Percentiles rank a stretch among this genome's conserved stretches.
Conservation (phyloP, 805 yeast genomes). For the Nakazawaea wickerhamii region DNA sequence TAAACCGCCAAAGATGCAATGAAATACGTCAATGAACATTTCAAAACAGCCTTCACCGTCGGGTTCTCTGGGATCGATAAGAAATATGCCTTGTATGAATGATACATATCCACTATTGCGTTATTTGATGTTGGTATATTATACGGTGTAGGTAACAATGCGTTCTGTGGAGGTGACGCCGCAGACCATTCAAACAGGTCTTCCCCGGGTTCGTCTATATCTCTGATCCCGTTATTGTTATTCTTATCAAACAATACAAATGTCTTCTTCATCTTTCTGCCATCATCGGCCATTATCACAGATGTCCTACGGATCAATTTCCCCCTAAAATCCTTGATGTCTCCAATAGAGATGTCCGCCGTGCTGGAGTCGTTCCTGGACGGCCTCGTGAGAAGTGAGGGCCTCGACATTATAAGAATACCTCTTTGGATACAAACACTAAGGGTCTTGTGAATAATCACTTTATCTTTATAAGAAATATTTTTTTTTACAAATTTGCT, state of each 20-base stretch:
- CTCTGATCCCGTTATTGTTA: constrained; percentile 1
- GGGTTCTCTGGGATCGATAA: background rate
- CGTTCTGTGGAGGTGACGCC: background rate
- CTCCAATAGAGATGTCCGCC: constrained; percentile 12
- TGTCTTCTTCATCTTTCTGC: constrained; percentile 6
- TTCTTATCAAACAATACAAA: constrained; percentile 6
- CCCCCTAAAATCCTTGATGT: constrained; percentile 8
- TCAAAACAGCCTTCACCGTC: constrained; percentile 33
- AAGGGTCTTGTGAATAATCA: background rate
- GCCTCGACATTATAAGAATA: background rate
- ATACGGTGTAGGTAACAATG: constrained; percentile 3
- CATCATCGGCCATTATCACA: constrained; percentile 13
- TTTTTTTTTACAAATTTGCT: background rate
- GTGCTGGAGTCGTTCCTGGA: background rate
- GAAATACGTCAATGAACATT: constrained; percentile 70
- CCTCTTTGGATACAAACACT: background rate
- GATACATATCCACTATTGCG: background rate
- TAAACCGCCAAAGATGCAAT: constrained; percentile 73
- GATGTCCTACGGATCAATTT: constrained; percentile 6
- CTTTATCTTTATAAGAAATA: background rate
- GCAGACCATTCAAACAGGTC: background rate
- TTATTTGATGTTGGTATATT: constrained; percentile 1
- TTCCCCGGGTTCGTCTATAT: background rate
- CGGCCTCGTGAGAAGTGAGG: background rate
- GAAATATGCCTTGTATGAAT: background rate